These are phyloP conservation scores for Cladochytrium replicatum DNA, from an alignment of 192 early-diverging fungal genomes.

Conservation along the genomic window DNA sequence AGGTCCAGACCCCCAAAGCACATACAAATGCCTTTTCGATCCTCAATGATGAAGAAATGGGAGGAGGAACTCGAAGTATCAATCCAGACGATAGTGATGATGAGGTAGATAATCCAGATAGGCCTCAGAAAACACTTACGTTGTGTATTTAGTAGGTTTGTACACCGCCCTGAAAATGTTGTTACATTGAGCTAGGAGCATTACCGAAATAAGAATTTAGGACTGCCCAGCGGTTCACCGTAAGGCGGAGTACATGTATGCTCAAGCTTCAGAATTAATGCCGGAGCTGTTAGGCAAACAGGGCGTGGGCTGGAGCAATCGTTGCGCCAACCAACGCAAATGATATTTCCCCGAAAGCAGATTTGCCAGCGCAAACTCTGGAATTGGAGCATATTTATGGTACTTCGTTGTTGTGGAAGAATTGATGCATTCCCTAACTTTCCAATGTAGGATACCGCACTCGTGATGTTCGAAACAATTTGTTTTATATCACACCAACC, in stretches of 20 bases:
- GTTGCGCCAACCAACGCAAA: slow-evolving; percentile 13
- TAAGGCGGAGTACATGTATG: too few relatives aligned
- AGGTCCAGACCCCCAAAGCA: too few relatives aligned
- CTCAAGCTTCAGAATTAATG: too few relatives aligned
- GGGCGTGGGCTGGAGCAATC: slow-evolving; percentile 15
- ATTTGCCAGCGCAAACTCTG: slow-evolving; percentile 11
- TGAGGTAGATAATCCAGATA: too few relatives aligned
- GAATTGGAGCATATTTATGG: slow-evolving; percentile 13
- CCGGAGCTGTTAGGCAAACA: slow-evolving; percentile 3
- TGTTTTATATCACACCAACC: slow-evolving; percentile 11
- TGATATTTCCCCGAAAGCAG: background rate
- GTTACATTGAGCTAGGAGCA: slow-evolving; percentile 1
- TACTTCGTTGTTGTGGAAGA: background rate
- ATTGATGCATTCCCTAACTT: background rate
- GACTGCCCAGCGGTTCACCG: slow-evolving; percentile 6
- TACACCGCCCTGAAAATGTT: background rate
- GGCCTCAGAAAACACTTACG: too few relatives aligned
- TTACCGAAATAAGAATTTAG: slow-evolving; percentile 3
- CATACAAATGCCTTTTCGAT: background rate
- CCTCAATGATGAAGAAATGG: background rate
- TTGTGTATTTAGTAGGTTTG: too few relatives aligned
- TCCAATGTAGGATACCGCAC: slow-evolving; percentile 10
- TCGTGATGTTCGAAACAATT: slow-evolving; percentile 18
- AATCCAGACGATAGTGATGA: background rate
- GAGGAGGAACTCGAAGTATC: background rate